phyloP scores from a whole-genome alignment of 768 basidiomycete species.

The Hemileccinum impolitum region DNA sequence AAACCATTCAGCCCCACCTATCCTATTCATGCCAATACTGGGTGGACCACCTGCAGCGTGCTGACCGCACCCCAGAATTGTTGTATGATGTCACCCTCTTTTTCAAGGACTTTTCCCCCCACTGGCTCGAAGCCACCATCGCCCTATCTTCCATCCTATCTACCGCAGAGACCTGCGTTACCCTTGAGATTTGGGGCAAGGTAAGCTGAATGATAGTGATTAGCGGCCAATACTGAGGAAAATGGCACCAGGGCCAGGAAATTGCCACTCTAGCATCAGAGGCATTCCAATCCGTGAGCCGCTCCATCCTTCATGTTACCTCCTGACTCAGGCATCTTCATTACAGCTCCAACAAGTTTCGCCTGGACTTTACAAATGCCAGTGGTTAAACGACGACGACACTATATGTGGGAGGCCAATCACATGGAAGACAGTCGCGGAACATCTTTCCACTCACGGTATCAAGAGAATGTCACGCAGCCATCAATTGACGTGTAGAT shows the following conservation, averaged over 20 bases:
- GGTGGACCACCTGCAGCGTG: slow-evolving; percentile 1
- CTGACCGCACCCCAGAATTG: not conserved
- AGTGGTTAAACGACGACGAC: too few relatives aligned
- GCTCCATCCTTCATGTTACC: too few relatives aligned
- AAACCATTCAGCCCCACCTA: not conserved
- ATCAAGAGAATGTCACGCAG: too few relatives aligned
- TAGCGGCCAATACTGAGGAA: not conserved
- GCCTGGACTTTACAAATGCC: too few relatives aligned
- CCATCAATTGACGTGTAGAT: too few relatives aligned
- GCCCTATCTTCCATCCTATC: not conserved
- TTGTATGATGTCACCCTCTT: slow-evolving; percentile 1
- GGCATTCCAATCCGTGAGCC: slow-evolving; percentile 2
- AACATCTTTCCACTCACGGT: too few relatives aligned
- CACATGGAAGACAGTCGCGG: too few relatives aligned
- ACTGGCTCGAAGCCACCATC: slow-evolving; percentile 1
- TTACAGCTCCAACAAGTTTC: too few relatives aligned
- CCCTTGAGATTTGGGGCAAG: not conserved
- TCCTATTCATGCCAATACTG: slow-evolving; percentile 1
- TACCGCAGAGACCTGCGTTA: not conserved
- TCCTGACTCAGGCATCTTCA: too few relatives aligned
- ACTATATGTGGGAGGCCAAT: too few relatives aligned
- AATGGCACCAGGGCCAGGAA: not conserved
- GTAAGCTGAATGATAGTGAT: not conserved
- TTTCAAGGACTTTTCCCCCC: slow-evolving; percentile 5
- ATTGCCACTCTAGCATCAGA: slow-evolving; percentile 1